These are phyloP conservation scores for Botryotinia narcissicola DNA, from an alignment of 2,329 filamentous ascomycete genomes.

Conservation along the genomic window DNA sequence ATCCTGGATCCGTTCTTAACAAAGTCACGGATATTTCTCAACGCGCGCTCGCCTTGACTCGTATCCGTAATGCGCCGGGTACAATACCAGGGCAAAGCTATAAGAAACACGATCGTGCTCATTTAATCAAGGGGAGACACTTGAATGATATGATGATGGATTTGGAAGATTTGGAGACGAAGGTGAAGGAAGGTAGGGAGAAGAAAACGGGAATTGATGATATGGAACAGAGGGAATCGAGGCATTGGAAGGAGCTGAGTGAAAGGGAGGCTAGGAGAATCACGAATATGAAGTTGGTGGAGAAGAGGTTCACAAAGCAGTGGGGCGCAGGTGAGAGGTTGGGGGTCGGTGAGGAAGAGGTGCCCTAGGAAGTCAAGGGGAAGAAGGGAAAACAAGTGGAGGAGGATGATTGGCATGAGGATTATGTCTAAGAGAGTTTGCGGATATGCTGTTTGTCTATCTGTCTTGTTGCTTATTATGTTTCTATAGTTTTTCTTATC, in stretches of 20 bases:
- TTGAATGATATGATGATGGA: conserved; percentile 14
- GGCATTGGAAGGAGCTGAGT: neutral
- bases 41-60: neutral
- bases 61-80: conserved; percentile 11
- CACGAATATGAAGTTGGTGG: conserved; percentile 9
- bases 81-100: neutral
- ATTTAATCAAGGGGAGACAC: neutral
- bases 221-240: neutral
- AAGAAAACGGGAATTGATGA: neutral
- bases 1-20: neutral
- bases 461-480: neutral
- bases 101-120: neutral
- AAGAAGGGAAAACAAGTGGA: neutral
- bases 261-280: neutral
- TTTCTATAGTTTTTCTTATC: neutral
- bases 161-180: conserved; percentile 6
- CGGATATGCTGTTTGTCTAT: neutral
- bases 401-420: conserved; percentile 10
- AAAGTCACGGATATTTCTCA: neutral
- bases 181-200: neutral
- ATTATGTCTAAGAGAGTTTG: neutral
- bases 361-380: neutral
- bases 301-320: neutral
- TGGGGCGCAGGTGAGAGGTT: neutral
- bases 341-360: neutral